Conservation (phyloP, 2,329 filamentous ascomycete species). For the Cladosporium halotolerans region DNA sequence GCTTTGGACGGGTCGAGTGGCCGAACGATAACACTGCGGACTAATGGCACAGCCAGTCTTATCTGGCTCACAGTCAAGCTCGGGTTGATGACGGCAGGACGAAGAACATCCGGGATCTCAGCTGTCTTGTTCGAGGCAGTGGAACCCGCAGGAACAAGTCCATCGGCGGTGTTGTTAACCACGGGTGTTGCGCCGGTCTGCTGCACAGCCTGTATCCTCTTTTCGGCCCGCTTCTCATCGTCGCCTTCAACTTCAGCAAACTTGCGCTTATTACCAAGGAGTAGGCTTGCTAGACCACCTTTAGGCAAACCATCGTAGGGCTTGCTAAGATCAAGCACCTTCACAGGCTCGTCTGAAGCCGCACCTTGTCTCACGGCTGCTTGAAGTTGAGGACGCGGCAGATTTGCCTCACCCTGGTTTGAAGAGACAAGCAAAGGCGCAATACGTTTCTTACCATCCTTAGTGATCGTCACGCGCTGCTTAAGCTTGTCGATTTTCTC, state of each 20-base stretch:
- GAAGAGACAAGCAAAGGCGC: conserved; percentile 80
- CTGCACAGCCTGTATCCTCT: conserved; percentile 53
- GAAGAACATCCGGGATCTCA: conserved; percentile 70
- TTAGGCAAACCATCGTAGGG: conserved; percentile 89
- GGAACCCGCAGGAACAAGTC: conserved; percentile 69
- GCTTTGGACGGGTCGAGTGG: conserved; percentile 62
- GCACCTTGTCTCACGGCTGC: conserved; percentile 59
- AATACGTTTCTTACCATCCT: conserved; percentile 94
- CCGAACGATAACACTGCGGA: conserved; percentile 75
- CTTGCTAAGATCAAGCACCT: conserved; percentile 82
- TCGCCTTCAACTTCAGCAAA: conserved; percentile 66
- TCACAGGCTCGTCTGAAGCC: conserved; percentile 37
- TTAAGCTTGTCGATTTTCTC: conserved; percentile 67
- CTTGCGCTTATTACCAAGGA: conserved; percentile 91
- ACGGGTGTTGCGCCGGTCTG: conserved; percentile 64
- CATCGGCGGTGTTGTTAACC: conserved; percentile 68
- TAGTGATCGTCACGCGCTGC: conserved; percentile 86
- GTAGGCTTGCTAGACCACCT: conserved; percentile 75
- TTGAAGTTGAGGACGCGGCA: conserved; percentile 83
- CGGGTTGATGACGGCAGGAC: conserved; percentile 81
- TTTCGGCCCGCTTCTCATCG: conserved; percentile 60
- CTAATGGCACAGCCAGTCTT: conserved; percentile 77
- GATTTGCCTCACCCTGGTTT: conserved; percentile 75
- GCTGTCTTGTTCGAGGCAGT: conserved; percentile 38
- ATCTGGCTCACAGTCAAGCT: conserved; percentile 75